These are phyloP conservation scores for Gardenia jasminoides DNA, from an alignment of 257 asterid species.

Conservation along the genomic window DNA sequence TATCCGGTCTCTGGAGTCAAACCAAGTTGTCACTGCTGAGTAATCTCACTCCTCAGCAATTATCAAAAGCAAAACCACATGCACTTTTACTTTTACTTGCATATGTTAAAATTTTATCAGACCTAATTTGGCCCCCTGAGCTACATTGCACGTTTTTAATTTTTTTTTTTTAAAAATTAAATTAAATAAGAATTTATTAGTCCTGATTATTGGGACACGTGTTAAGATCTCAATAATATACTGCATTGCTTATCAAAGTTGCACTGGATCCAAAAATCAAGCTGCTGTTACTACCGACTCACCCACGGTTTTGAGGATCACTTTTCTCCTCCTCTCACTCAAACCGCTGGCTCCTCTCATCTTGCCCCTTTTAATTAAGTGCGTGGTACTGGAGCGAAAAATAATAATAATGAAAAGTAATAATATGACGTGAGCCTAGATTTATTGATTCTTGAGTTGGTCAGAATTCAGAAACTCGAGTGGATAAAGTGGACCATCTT, in stretches of 20 bases:
- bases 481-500: background rate
- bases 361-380: background rate
- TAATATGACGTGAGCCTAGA: background rate
- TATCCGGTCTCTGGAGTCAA: background rate
- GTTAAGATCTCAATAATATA: background rate
- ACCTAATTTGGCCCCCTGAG: background rate
- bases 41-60: no score
- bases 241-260: background rate
- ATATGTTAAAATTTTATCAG: no score
- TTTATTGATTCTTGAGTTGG: background rate
- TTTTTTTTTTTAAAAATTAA: no score
- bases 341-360: slow-evolving; percentile 22
- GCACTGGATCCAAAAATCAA: background rate
- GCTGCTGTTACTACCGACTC: background rate
- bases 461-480: background rate
- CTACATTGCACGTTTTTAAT: no score
- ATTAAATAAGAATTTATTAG: background rate
- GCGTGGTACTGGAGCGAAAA: background rate
- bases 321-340: slow-evolving; percentile 2
- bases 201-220: background rate
- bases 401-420: background rate
- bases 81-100: no score
- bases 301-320: slow-evolving; percentile 23
- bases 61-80: no score
- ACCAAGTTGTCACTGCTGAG: background rate